Base-by-base conservation (phyloP, 371 early-diverging fungal species). In the Synchytrium microbalum region DNA sequence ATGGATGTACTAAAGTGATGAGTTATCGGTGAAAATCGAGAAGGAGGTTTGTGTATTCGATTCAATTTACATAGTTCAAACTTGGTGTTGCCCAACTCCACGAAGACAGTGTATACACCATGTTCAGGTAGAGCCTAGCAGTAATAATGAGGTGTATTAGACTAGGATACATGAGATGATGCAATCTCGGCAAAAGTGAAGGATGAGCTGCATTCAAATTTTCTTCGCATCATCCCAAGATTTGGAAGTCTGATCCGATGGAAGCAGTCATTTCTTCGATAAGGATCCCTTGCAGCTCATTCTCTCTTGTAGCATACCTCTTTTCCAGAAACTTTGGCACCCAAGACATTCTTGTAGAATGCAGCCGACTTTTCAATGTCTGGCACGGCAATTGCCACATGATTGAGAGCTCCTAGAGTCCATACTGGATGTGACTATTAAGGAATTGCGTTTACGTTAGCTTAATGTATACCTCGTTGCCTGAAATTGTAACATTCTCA, bases 41-140 rank as follows among this genome's bases (percentile, higher is more conserved):
- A 57, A 57, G 28, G 27, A 57, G 14, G 51, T 14, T 13, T 32
- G 53, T 33, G 61, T 62, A n/a, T 14, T 60, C 59, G 60, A 13
- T 13, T 14, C 59, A 26, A 59, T 69, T 65, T 66, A 72, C 75
- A 69, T 26, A 89, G 77, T 72, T 90, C 91, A 33, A 89, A 84
- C 72, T 90, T 90, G 54, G 90, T 89, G 74, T 89, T 87, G 16
- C 88, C 91, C 59, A 89, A 71, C 63, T 86, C 78, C 1, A 90
- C 85, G 75, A 90, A 90, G 5, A 90, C 89, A 0, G 91, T 90
- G 71, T 79, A 82, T 23, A 90, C 91, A 19, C 91, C 91, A 68
- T 90, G 91, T 55, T 90, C 89, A 3, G 89, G 90, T 56, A 83
- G 72, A 16, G 86, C 74, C 78, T 87, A 72, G 0, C 26, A 46